Evolutionary conservation across 1,139 yeast genomes (phyloP), one percentile per base, ranked within the genome.

Genomic region (Hyphopichia buzzinii): DNA sequence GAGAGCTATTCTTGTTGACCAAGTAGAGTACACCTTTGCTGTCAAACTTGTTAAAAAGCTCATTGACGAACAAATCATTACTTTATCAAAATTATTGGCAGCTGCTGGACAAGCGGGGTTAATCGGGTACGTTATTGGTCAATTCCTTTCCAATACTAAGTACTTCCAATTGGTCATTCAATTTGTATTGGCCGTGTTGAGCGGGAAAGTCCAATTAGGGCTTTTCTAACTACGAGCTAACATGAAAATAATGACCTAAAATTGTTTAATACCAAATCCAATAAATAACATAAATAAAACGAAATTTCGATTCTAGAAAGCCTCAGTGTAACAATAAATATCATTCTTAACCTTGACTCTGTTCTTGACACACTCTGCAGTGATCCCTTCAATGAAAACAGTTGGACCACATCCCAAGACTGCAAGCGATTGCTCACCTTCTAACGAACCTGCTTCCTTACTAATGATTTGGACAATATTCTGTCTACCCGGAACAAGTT

Each of bases 371-470:
- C 69, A 58, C 29, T 46, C 53, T 4, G 41, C 45, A 36, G 57
- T 62, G 10, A 66, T 50, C 13, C 39, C 38, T 17, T 58, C 48
- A 3, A 62, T 52, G 34, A 70, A 57, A 3, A 33, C 34, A 3
- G 39, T 47, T 4, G 72, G 67, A 1, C 76, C 76, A 55, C 75
- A 69, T 16, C 62, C 51, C 13, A 61, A 44, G 2, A 70, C 64
- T 0, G 74, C 72, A 39, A 68, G 26, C 2, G 62, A 15, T 12
- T 24, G 31, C 8, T 17, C 26, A 14, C 14, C 12, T 5, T 25
- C 17, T 8, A 35, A 5, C 13, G 11, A 10, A 14, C 16, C 15
- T 3, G 31, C 31, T 13, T 33, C 31, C 3, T 22, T 27, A 4
- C 19, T 10, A 7, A 33, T 33, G 8, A 28, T 15, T 2, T 16